Evolutionary conservation across 2,329 filamentous ascomycete species (phyloP), one percentile per base, ranked within the genome.

Genomic region (Xylaria hypoxylon): DNA sequence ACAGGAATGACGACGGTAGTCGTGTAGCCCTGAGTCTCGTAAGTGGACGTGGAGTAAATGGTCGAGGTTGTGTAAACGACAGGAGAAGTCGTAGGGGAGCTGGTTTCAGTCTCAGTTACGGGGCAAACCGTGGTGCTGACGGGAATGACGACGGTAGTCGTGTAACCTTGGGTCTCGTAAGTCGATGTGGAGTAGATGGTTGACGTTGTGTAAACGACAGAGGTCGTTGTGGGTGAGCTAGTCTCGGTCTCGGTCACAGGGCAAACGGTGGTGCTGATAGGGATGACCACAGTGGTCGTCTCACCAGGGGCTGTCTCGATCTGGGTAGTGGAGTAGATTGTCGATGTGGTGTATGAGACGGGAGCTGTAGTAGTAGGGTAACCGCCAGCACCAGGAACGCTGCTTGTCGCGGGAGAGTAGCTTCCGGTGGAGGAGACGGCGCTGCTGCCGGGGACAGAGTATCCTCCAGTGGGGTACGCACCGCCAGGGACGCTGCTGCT

Each of bases 171-270:
- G 42, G 72, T 45, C 13, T 65, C 71, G 55, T 69, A 68, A 11
- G 73, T 68, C 22, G 47, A 72, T 15, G 74, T 77, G n/a, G 70
- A 50, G 65, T 75, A 77, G 64, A 77, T 71, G 38, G 76, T 77
- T 35, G 75, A 77, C 19, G 77, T 79, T 42, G 75, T 77, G 52
- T 70, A 63, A 17, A 22, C 15, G 33, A 40, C 51, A 53, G 52
- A 35, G 22, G 61, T 68, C 17, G 62, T 33, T 15, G 65, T 64
- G 17, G 69, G 62, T 13, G 50, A 47, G 57, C 42, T 68, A n/a
- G 56, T 64, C 45, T 62, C 51, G 7, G 64, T 59, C 64, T 62
- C 64, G 22, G 64, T 67, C 45, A 68, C 61, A 55, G 68, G 61
- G 65, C 53, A 68, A 40, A 70, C 62, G 47, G 78, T 79, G 35